These are phyloP conservation scores for Cyclanthera cordifolia DNA, from an alignment of 306 rosid species.

Conservation along the genomic window DNA sequence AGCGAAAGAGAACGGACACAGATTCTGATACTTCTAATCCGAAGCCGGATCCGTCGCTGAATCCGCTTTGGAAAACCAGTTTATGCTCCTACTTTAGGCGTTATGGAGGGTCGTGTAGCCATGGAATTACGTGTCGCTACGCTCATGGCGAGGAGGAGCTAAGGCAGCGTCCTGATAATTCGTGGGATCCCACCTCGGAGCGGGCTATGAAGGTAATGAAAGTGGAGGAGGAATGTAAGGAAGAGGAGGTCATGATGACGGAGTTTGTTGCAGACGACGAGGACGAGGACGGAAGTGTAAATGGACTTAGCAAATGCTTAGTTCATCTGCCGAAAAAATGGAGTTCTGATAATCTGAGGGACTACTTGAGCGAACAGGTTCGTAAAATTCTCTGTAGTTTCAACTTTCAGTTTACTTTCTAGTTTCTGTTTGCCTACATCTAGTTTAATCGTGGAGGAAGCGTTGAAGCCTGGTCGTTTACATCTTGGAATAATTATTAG, in stretches of 20 bases:
- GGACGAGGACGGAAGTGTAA: constrained; percentile 23
- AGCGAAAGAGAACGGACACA: constrained; percentile 59
- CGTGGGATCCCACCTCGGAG: constrained; percentile 94
- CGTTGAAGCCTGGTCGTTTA: not conserved
- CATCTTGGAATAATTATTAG: not conserved
- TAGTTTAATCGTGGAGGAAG: not conserved
- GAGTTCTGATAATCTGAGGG: constrained; percentile 48
- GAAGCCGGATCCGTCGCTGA: constrained; percentile 23
- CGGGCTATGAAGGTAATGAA: constrained; percentile 58
- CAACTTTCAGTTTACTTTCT: not conserved
- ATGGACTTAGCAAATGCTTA: constrained; percentile 55
- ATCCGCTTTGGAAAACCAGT: constrained; percentile 76
- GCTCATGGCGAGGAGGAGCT: constrained; percentile 88
- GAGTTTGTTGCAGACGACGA: constrained; percentile 42
- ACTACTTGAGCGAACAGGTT: constrained; percentile 47
- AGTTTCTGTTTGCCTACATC: not conserved
- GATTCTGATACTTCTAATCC: not conserved
- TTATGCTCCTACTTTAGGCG: constrained; percentile 83
- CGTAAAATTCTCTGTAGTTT: constrained; percentile 7
- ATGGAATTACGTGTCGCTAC: constrained; percentile 54
- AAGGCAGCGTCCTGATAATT: constrained; percentile 65
- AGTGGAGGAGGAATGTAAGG: constrained; percentile 16
- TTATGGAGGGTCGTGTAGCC: constrained; percentile 48
- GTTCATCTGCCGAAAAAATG: constrained; percentile 75
- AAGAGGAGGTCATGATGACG: constrained; percentile 57